A percentile compares a stretch with the other conserved stretches of the same genome.
These are phyloP conservation scores for Sordariomycetes sp. DNA, from an alignment of 2,329 filamentous ascomycete species.

Conservation along the genomic window DNA sequence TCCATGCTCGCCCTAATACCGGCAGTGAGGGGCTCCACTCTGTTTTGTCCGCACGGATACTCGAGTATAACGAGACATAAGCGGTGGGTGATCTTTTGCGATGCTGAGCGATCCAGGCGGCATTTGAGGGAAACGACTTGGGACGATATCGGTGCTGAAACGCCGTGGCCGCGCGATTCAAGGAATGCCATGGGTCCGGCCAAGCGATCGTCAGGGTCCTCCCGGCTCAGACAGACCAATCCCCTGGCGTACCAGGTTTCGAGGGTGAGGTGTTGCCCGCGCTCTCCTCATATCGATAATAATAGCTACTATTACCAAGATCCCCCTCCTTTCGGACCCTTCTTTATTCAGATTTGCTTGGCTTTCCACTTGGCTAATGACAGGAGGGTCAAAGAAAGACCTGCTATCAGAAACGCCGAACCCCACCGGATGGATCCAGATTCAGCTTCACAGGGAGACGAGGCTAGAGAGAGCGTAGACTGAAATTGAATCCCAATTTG, in stretches of 20 bases:
- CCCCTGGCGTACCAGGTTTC: slow-evolving; percentile 4
- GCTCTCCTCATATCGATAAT: background rate
- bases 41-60: background rate
- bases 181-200: background rate
- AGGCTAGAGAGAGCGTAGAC: too few relatives aligned
- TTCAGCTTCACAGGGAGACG: background rate
- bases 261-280: background rate
- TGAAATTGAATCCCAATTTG: too few relatives aligned
- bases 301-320: background rate
- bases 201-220: slow-evolving; percentile 3
- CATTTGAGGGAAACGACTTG: background rate
- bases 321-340: background rate
- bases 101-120: too few relatives aligned
- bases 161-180: background rate
- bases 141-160: background rate
- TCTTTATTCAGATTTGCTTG: background rate
- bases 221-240: background rate
- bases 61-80: too few relatives aligned
- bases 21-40: background rate
- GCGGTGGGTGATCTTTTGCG: too few relatives aligned
- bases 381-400: background rate
- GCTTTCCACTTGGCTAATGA: background rate
- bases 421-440: background rate
- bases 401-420: background rate
- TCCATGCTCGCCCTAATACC: background rate